These are phyloP conservation scores for Triticum dicoccoides DNA, from an alignment of 176 grass and related monocot species.

Conservation along the genomic window DNA sequence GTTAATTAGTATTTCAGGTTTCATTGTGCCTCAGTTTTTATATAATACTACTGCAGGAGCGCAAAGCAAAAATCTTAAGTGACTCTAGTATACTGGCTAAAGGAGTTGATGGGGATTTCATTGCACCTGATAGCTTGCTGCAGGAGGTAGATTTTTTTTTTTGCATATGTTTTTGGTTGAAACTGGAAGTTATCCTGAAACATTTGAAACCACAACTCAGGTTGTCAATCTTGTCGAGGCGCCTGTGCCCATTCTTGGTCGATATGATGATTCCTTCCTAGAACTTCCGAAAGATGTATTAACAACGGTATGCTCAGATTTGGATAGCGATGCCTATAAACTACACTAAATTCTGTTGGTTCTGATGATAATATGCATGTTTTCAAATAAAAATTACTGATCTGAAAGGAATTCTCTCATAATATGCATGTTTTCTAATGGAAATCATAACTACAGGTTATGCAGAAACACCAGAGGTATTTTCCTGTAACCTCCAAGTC, in stretches of 20 bases:
- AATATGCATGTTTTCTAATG: constrained; percentile 8
- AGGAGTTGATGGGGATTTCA: constrained; percentile 58
- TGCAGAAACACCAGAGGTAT: constrained; percentile 98
- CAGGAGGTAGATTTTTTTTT: constrained; percentile 63
- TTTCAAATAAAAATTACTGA: background rate
- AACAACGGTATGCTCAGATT: constrained; percentile 67
- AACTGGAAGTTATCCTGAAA: background rate
- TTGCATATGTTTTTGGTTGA: background rate
- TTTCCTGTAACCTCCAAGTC: constrained; percentile 63
- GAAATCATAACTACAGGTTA: constrained; percentile 58
- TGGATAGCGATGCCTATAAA: background rate
- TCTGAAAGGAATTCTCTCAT: background rate
- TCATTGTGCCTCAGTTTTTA: constrained; percentile 1
- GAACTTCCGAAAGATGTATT: constrained; percentile 93
- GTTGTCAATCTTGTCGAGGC: constrained; percentile 91
- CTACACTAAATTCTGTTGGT: constrained; percentile 5
- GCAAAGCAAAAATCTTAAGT: constrained; percentile 62
- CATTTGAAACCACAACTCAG: constrained; percentile 37
- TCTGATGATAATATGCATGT: background rate
- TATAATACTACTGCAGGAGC: constrained; percentile 51
- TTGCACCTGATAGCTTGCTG: constrained; percentile 60
- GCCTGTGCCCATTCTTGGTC: constrained; percentile 81
- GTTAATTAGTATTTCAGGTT: background rate
- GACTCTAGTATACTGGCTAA: constrained; percentile 57
- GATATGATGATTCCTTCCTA: constrained; percentile 84